Conservation (phyloP, 2,329 filamentous ascomycete genomes). For the Monilinia fructigena region DNA sequence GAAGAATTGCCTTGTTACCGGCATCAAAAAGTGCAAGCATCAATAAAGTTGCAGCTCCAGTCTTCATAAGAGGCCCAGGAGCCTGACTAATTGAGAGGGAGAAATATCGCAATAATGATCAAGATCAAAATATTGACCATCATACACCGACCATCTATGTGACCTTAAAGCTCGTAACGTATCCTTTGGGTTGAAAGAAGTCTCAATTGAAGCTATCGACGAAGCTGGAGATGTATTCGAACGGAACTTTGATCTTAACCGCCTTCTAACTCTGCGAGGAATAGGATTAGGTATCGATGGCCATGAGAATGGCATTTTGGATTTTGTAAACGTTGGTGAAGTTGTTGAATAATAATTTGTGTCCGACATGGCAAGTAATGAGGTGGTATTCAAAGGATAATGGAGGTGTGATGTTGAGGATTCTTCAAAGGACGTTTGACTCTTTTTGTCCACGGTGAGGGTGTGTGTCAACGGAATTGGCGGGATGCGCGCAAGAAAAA, state of each 20-base stretch:
- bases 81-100: conserved; percentile 77
- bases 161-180: conserved; percentile 72
- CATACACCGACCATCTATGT: conserved; percentile 78
- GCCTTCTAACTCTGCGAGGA: conserved; percentile 64
- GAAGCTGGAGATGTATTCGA: conserved; percentile 66
- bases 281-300: conserved; percentile 52
- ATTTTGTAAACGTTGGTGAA: conserved; percentile 37
- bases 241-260: conserved; percentile 67
- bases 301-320: conserved; percentile 46
- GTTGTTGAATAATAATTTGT: conserved; percentile 31
- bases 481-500: conserved; percentile 6
- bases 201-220: conserved; percentile 73
- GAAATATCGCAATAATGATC: conserved; percentile 75
- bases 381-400: neutral
- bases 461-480: conserved; percentile 11
- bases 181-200: conserved; percentile 77
- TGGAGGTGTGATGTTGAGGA: neutral
- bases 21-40: conserved; percentile 71
- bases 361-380: conserved; percentile 31
- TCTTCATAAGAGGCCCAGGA: conserved; percentile 76
- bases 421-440: neutral
- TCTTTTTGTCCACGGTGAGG: neutral
- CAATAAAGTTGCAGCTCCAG: conserved; percentile 64
- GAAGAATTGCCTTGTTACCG: conserved; percentile 86
- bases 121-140: conserved; percentile 83